Conservation (phyloP, 108 stramenopile genomes). For the Epipyxis sp. region DNA sequence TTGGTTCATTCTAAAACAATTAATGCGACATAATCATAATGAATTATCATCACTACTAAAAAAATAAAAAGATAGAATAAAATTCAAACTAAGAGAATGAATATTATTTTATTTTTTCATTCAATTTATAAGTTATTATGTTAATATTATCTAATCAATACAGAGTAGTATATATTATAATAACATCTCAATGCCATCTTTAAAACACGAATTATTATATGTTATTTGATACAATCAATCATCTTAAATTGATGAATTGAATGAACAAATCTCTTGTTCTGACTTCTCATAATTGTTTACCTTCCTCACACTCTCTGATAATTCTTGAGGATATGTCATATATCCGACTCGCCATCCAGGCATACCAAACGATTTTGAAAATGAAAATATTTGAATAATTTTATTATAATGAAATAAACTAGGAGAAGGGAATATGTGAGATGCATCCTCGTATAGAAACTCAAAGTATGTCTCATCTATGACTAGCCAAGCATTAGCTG, state of each 20-base stretch:
- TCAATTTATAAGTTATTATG: neutral
- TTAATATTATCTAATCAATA: no score
- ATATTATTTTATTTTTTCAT: neutral
- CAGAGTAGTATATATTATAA: no score
- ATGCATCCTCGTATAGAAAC: conserved; percentile 65
- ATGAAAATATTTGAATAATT: conserved; percentile 78
- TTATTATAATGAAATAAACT: conserved; percentile 62
- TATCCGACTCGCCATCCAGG: conserved; percentile 91
- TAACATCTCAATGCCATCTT: no score
- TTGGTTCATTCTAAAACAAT: no score
- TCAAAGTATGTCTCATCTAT: conserved; percentile 90
- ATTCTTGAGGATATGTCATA: conserved; percentile 58
- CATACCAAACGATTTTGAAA: conserved; percentile 78
- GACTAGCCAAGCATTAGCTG: conserved; percentile 71
- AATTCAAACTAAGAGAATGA: neutral
- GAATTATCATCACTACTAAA: no score
- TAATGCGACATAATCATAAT: no score
- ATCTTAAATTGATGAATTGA: no score
- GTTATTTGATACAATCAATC: no score
- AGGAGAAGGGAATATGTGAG: conserved; percentile 3
- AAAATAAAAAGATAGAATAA: no score
- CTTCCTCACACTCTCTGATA: conserved; percentile 64
- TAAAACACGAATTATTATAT: no score
- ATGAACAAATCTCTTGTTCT: no score
- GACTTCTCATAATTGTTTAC: conserved; percentile 37